These are phyloP conservation scores for Russula sp. DNA, from an alignment of 768 basidiomycete species.

Conservation along the genomic window DNA sequence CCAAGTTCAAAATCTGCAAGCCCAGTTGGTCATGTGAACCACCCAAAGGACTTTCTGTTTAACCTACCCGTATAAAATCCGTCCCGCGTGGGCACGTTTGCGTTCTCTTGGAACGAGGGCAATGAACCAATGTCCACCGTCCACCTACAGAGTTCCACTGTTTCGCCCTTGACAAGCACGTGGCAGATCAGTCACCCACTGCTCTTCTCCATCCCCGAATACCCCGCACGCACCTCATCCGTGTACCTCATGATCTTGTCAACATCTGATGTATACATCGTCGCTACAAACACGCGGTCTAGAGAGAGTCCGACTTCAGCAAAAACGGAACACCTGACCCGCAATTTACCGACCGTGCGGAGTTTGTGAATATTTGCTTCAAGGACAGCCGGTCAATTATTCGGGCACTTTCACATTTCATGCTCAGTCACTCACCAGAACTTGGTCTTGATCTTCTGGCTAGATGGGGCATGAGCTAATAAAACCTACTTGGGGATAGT, in stretches of 20 bases:
- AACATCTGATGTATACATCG: conserved; percentile 73
- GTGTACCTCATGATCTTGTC: conserved; percentile 78
- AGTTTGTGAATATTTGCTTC: conserved; percentile 69
- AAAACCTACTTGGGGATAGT: conserved; percentile 11
- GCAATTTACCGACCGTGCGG: conserved; percentile 43
- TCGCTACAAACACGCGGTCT: conserved; percentile 82
- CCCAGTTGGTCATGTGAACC: background rate
- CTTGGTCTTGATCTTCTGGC: conserved; percentile 78
- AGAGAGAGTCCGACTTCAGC: conserved; percentile 13
- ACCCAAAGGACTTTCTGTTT: background rate
- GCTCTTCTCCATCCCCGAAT: background rate
- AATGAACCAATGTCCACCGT: conserved; percentile 77
- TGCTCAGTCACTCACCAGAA: conserved; percentile 59
- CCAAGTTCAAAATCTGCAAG: conserved; percentile 76
- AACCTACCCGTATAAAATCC: conserved; percentile 78
- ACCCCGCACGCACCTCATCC: conserved; percentile 55
- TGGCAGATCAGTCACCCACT: conserved; percentile 8
- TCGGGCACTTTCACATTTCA: background rate
- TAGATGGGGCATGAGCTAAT: conserved; percentile 37
- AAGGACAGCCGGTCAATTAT: conserved; percentile 18
- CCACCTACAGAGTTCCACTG: conserved; percentile 77
- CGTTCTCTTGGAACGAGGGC: conserved; percentile 75
- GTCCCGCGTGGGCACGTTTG: conserved; percentile 48
- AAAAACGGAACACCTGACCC: conserved; percentile 18
- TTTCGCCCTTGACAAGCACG: conserved; percentile 51